phyloP scores from a whole-genome alignment of 148 eudicot genomes.

The Selenicereus undatus region DNA sequence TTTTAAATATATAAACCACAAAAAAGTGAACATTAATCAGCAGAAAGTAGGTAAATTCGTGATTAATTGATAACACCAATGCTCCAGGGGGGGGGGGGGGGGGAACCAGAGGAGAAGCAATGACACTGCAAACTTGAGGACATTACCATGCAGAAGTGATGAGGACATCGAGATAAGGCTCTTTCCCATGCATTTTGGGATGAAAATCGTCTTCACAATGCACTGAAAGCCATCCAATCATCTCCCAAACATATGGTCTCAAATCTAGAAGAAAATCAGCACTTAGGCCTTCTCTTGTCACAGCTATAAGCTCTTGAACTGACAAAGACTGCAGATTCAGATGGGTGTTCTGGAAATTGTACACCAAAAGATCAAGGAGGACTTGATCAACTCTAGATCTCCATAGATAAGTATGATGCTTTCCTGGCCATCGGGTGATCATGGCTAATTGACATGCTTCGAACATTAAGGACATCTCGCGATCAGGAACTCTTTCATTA shows the following conservation, averaged over 20 bases:
- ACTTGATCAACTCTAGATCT: conserved; percentile 47
- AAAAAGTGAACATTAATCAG: conserved; percentile 12
- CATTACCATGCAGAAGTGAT: conserved; percentile 67
- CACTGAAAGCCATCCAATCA: conserved; percentile 71
- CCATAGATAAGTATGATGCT: conserved; percentile 76
- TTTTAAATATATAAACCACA: conserved; percentile 22
- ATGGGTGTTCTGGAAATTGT: conserved; percentile 27
- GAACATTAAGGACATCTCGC: conserved; percentile 37
- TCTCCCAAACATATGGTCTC: conserved; percentile 71
- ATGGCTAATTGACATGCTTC: conserved; percentile 74
- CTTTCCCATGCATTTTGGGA: conserved; percentile 33
- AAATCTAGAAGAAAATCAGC: conserved; percentile 35
- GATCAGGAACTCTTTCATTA: conserved; percentile 36
- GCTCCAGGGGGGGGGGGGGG: not conserved
- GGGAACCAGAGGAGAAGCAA: not conserved
- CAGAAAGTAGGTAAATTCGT: not conserved
- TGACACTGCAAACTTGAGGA: not conserved
- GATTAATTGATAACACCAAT: not conserved
- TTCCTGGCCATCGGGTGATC: conserved; percentile 67
- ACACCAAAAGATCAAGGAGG: conserved; percentile 49
- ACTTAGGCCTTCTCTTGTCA: conserved; percentile 40
- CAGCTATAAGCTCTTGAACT: conserved; percentile 41
- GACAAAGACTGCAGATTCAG: conserved; percentile 34
- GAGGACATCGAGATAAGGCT: conserved; percentile 45
- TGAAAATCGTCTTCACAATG: conserved; percentile 50